Percentiles rank a stretch among this genome's conserved stretches.
Conservation (phyloP, 352 stramenopile genomes). For the Phytophthora sp. region DNA sequence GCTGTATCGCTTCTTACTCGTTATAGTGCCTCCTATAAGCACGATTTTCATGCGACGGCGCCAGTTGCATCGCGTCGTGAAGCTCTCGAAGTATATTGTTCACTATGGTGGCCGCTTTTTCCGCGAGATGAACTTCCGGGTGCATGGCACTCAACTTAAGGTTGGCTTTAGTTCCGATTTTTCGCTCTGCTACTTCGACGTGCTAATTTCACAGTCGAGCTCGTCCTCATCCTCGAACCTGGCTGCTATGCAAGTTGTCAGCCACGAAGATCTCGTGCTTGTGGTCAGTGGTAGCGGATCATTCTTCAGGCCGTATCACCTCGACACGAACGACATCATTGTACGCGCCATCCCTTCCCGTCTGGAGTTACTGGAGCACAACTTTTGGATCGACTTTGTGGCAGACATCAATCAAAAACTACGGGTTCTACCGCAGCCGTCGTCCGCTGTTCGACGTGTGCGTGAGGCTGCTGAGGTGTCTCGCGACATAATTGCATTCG, state of each 20-base stretch:
- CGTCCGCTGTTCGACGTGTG: conserved; percentile 43
- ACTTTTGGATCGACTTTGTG: conserved; percentile 88
- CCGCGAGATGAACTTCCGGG: conserved; percentile 80
- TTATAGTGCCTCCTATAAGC: conserved; percentile 53
- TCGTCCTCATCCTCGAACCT: conserved; percentile 38
- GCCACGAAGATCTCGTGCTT: conserved; percentile 46
- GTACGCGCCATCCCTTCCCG: conserved; percentile 74
- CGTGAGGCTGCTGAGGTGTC: conserved; percentile 38
- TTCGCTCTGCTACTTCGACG: conserved; percentile 82
- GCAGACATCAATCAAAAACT: conserved; percentile 73
- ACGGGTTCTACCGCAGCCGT: conserved; percentile 69
- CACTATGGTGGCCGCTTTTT: conserved; percentile 80
- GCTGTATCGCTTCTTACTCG: conserved; percentile 60
- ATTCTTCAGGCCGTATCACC: conserved; percentile 80
- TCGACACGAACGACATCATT: conserved; percentile 87
- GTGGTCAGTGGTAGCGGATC: conserved; percentile 78
- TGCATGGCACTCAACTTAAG: conserved; percentile 78
- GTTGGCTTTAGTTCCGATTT: conserved; percentile 87
- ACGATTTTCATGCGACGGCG: conserved; percentile 72
- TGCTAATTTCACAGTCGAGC: conserved; percentile 55
- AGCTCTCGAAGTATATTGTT: conserved; percentile 69
- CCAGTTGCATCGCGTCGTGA: conserved; percentile 68
- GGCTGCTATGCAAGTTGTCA: conserved; percentile 34
- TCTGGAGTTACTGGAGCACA: conserved; percentile 73
- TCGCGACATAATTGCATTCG: conserved; percentile 51